Evolutionary conservation across 805 yeast species (phyloP).

Genomic region (Wickerhamiella spandovensis): DNA sequence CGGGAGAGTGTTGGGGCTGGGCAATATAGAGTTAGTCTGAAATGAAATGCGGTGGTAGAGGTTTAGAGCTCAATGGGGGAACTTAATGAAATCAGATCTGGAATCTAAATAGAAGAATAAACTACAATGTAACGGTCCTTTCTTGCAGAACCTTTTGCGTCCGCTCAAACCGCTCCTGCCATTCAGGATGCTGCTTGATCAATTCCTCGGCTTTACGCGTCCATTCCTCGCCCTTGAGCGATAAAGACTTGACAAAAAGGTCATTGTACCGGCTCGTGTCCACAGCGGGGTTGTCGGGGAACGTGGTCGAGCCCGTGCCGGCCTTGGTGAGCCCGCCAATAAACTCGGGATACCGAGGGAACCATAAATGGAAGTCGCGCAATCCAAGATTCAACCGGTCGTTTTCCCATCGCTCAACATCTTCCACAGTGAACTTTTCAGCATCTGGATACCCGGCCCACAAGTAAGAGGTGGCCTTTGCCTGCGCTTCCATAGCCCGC

Average conservation of each 20-base stretch:
- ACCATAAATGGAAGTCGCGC: constrained; percentile 10
- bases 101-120: not conserved
- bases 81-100: too few relatives aligned
- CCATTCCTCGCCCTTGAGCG: constrained; percentile 1
- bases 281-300: not conserved
- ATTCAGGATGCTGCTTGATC: not conserved
- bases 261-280: constrained; percentile 1
- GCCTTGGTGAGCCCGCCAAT: constrained; percentile 6
- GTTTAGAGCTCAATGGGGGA: too few relatives aligned
- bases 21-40: too few relatives aligned
- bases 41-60: too few relatives aligned
- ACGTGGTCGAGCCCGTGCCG: constrained; percentile 1
- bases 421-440: constrained; percentile 4
- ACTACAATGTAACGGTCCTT: not conserved
- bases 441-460: constrained; percentile 6
- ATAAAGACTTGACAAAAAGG: not conserved
- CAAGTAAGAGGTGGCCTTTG: constrained; percentile 8
- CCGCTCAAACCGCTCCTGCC: not conserved
- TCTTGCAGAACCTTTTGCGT: not conserved
- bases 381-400: constrained; percentile 1
- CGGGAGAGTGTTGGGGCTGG: too few relatives aligned
- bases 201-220: not conserved
- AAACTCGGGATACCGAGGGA: constrained; percentile 9
- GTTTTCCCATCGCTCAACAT: constrained; percentile 9
- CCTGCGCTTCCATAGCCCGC: constrained; percentile 11